These are phyloP conservation scores for Sugiyamaella neomexicana DNA, from an alignment of 1,139 yeast genomes.

Conservation along the genomic window DNA sequence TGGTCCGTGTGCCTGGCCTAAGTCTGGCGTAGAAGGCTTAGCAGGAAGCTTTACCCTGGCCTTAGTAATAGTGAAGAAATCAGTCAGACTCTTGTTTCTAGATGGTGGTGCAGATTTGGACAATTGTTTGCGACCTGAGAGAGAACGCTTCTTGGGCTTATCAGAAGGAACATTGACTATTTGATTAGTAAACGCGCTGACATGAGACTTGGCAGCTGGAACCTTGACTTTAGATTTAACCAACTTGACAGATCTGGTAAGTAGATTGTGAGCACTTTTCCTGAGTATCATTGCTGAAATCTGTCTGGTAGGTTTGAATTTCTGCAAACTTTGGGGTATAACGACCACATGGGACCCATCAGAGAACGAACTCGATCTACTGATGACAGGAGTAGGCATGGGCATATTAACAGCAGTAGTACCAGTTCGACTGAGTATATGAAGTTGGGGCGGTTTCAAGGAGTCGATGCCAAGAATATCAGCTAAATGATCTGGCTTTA, in stretches of 20 bases:
- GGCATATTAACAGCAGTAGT: background rate
- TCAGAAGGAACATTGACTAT: constrained; percentile 5
- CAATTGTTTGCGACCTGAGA: background rate
- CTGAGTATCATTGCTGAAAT: constrained; percentile 4
- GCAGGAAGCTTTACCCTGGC: background rate
- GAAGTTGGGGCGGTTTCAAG: background rate
- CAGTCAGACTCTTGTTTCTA: constrained; percentile 7
- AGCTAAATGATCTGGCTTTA: constrained; percentile 3
- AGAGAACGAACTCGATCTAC: background rate
- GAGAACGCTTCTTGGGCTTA: constrained; percentile 5
- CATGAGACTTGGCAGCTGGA: background rate
- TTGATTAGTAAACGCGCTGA: constrained; percentile 10
- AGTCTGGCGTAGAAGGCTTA: background rate
- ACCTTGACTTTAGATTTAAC: background rate
- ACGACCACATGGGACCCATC: background rate
- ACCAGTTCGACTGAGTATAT: background rate
- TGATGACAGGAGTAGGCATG: background rate
- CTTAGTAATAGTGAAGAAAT: constrained; percentile 7
- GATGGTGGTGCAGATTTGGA: background rate
- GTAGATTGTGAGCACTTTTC: constrained; percentile 7
- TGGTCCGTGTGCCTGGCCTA: too few species aligned
- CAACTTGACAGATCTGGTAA: constrained; percentile 5
- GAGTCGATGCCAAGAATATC: constrained; percentile 4
- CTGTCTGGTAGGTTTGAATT: background rate
- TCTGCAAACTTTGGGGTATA: background rate